Evolutionary conservation across 2,329 filamentous ascomycete species (phyloP), one percentile per base, ranked within the genome.

Genomic region (Aspergillus eucalypticola): DNA sequence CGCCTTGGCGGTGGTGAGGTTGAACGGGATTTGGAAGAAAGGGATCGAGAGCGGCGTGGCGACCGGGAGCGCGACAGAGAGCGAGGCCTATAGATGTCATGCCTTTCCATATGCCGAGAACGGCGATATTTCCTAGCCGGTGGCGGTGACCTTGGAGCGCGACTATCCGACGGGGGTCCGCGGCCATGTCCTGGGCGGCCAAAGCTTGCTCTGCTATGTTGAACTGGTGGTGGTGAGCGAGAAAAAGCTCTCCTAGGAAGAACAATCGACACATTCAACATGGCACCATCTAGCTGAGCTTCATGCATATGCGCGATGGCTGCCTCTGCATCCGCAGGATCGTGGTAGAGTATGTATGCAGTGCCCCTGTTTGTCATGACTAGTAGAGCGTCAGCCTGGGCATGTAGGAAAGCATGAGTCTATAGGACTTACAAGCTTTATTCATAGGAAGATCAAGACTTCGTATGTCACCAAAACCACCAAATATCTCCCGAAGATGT

Each of bases 271-370:
- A 97, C 93, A 70, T 89, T 90, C 71, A 97, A 88, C 41, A 87
- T 83, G 21, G 88, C 86, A 54, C 92, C 92, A 75, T 97, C 93
- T 27, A 96, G 80, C 72, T 96, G 91, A n/a, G 91, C 92, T 79
- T 99, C 95, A 76, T 99, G 95, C 95, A 99, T 98, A 74, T 96
- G 91, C 17, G 93, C 87, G 68, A 97, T 96, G 27, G 95, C 95
- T 13, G 87, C 83, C 77, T 97, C 92, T 23, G 95, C 94, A 64
- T 94, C 90, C 53, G 85, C 82, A 65, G 92, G 86, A 66, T 89
- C 83, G 56, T 87, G 82, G 77, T 90, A 99, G 44, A 96, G 83
- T 64, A 98, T 92, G 75, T 97, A 98, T 32, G 94, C 95, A 27
- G 92, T 96, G 50, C 95, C 94, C 59, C 94, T 89, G 71, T 98